Evolutionary conservation across 2,329 filamentous ascomycete genomes (phyloP), one percentile per base, ranked within the genome.

Genomic region (Fusarium caatingaense): DNA sequence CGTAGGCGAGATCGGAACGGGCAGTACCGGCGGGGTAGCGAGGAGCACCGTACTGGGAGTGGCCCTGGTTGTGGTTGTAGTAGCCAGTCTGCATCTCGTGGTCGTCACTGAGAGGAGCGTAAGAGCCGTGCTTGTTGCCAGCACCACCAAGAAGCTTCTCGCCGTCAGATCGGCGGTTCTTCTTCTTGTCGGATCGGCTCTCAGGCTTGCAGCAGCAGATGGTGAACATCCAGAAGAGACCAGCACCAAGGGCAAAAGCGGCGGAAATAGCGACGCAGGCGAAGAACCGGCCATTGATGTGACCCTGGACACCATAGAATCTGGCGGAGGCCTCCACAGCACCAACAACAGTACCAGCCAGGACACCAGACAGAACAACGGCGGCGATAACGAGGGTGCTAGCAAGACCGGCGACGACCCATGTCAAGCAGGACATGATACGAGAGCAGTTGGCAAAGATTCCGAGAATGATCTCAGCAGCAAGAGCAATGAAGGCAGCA

Each of bases 141-240:
- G 48, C 78, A 25, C 80, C 71, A n/a, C 82, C 79, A 12, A 84
- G 74, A 48, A 84, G 79, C 82, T 89, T 88, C 83, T 89, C 87
- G 78, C 76, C 78, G 64, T 85, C 82, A 49, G 72, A 72, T 56
- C 74, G 68, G 66, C 72, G 70, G 68, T 78, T 76, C 75, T 76
- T 77, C 66, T 78, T 79, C 73, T 78, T 80, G 71, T 71, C 69
- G 69, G 75, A 71, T 58, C 73, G 71, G 67, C 74, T 71, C 60
- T 81, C 80, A 16, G 80, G 80, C 74, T 93, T 93, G 73, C 74
- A 76, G 56, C 94, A 98, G 91, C 95, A 98, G 76, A 92, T 88
- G 80, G 90, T 93, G 80, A 97, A 89, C 77, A 94, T 83, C 95
- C 96, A 98, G 91, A 98, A 98, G 78, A 97, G 82, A 69, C 88